Percentiles rank a stretch among this genome's conserved stretches.
Conservation (phyloP, 1,284 basidiomycete genomes). For the Crepidotus sp. region DNA sequence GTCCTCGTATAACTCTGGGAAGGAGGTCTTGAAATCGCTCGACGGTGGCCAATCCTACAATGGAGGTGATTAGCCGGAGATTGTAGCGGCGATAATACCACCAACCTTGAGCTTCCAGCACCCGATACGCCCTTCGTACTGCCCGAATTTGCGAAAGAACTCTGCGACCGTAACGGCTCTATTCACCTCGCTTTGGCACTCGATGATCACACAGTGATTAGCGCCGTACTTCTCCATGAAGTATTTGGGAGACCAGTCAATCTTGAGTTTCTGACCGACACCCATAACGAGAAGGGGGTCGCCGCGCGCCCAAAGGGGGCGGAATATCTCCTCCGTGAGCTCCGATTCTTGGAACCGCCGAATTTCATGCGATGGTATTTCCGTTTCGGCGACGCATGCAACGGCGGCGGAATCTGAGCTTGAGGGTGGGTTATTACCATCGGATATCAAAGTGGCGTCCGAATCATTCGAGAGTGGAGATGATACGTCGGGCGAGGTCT, state of each 20-base stretch:
- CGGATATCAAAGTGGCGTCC: slow-evolving; percentile 8
- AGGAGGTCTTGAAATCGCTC: slow-evolving; percentile 73
- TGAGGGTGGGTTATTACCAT: neutral
- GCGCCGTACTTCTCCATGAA: slow-evolving; percentile 65
- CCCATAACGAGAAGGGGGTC: slow-evolving; percentile 71
- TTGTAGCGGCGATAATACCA: neutral
- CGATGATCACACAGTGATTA: slow-evolving; percentile 65
- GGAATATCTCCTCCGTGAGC: slow-evolving; percentile 57
- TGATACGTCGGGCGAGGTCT: neutral
- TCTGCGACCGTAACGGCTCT: slow-evolving; percentile 57
- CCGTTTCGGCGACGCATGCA: neutral
- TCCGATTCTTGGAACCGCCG: slow-evolving; percentile 39
- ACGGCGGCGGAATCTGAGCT: neutral
- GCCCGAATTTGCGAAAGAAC: slow-evolving; percentile 78
- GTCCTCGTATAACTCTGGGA: slow-evolving; percentile 84
- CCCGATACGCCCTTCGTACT: slow-evolving; percentile 40
- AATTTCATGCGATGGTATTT: slow-evolving; percentile 38
- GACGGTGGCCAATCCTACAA: slow-evolving; percentile 85
- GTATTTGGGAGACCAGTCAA: slow-evolving; percentile 75
- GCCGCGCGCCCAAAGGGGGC: slow-evolving; percentile 62
- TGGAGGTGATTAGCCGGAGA: slow-evolving; percentile 4
- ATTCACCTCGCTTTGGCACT: slow-evolving; percentile 69
- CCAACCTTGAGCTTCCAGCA: slow-evolving; percentile 80
- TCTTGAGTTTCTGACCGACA: slow-evolving; percentile 50
- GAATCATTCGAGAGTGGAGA: slow-evolving; percentile 14